Evolutionary conservation across 2,329 filamentous ascomycete genomes (phyloP).

Genomic region (Cyphellophora europaea): DNA sequence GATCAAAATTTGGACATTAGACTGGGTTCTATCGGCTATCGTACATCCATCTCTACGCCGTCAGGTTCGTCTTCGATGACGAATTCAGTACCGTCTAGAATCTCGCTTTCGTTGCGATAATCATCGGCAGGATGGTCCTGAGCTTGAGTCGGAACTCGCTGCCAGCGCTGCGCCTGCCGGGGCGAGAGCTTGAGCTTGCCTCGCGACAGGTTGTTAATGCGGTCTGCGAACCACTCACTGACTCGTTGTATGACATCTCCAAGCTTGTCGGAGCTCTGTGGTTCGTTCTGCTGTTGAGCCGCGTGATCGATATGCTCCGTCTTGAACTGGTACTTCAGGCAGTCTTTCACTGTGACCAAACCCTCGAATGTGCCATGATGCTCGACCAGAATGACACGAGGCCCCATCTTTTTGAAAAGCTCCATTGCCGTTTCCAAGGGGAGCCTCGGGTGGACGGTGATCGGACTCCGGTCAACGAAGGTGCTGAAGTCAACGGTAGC

Average conservation of each 20-base stretch:
- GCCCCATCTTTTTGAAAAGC: constrained; percentile 94
- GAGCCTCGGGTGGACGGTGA: constrained; percentile 82
- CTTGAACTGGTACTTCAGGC: constrained; percentile 94
- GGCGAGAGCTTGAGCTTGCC: constrained; percentile 46
- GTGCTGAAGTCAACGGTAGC: constrained; percentile 68
- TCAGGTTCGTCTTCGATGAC: constrained; percentile 9
- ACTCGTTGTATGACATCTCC: constrained; percentile 50
- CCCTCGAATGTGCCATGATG: constrained; percentile 75
- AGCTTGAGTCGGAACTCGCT: constrained; percentile 12
- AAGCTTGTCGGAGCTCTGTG: constrained; percentile 54
- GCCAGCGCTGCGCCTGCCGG: constrained; percentile 9
- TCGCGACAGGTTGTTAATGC: constrained; percentile 43
- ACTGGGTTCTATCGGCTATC: no score
- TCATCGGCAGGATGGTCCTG: constrained; percentile 14
- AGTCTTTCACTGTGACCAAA: constrained; percentile 92
- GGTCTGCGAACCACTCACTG: constrained; percentile 51
- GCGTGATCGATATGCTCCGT: constrained; percentile 74
- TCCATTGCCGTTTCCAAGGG: constrained; percentile 97
- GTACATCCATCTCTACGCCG: constrained; percentile 15
- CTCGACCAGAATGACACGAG: constrained; percentile 85
- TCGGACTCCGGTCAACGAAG: constrained; percentile 80
- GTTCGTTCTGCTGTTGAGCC: constrained; percentile 42
- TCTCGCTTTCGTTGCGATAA: constrained; percentile 19
- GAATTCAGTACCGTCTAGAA: constrained; percentile 20
- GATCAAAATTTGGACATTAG: background rate